Evolutionary conservation across 1,139 yeast genomes (phyloP), one percentile per base, ranked within the genome.

Genomic region (Yamadazyma songkhlaensis): DNA sequence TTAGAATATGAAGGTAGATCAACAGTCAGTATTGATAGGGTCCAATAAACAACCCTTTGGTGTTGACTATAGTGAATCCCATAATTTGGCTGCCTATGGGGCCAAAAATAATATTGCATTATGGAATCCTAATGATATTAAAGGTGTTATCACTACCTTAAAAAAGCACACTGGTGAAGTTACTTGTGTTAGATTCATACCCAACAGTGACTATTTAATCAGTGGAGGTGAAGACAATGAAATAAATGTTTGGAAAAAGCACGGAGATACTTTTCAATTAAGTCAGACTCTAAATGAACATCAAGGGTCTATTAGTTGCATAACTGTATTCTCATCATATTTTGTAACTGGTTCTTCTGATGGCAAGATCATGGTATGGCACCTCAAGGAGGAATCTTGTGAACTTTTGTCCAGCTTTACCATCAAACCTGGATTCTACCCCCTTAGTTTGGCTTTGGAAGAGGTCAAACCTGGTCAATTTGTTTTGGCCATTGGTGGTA

Each of bases 401-500:
- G 29, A 30, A 22, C 46, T 45, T 2, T 37, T 32, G 2, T 46
- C 37, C 1, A 44, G 25, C 2, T 67, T 79, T 36, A 48, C 51
- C 2, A 64, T 80, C 9, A 64, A 64, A 31, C 50, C 56, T 17
- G 80, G 83, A 17, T 78, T 84, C 43, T 79, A 72, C 40, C 96
- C 96, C 1, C 61, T 88, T 36, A 54, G 84, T 3, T 51, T 86
- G 31, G 81, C 85, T 1, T 43, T 81, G 14, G 72, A 74, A 46
- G 63, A 67, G 34, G 59, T 79, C 21, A 57, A 46, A 6, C 57
- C 48, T 4, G 60, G 60, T 20, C 60, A 64, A 38, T 73, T 72
- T 43, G 53, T 88, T 7, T 66, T 90, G n/a, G 82, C 90, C 2
- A 70, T 88, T n/a, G 90, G 89, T 27, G 97, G 97, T 6, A 84